phyloP scores from a whole-genome alignment of 352 stramenopile genomes.

The Pythium chondricola region DNA sequence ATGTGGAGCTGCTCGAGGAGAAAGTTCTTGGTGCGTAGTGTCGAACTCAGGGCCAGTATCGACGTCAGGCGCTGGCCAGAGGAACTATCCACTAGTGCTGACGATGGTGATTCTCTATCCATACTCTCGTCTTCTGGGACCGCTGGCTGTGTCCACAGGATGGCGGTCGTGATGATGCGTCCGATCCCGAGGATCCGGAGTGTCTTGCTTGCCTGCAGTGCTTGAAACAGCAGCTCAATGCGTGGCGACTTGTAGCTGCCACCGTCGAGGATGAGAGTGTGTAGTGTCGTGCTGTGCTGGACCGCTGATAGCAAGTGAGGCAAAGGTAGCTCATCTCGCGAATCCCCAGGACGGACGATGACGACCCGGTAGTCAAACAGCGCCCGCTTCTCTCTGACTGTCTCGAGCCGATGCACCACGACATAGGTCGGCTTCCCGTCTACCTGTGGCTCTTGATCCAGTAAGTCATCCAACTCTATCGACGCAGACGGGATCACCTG shows the following conservation, averaged over 20 bases:
- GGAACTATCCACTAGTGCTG: no score
- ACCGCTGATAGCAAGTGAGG: constrained; percentile 40
- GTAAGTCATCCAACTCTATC: constrained; percentile 29
- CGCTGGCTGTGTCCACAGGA: no score
- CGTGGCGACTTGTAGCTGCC: constrained; percentile 27
- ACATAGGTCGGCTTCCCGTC: constrained; percentile 7
- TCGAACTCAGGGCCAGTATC: constrained; percentile 31
- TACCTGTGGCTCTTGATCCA: constrained; percentile 13
- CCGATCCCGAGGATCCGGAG: constrained; percentile 41
- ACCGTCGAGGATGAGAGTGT: constrained; percentile 28
- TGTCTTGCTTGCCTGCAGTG: constrained; percentile 33
- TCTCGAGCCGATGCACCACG: constrained; percentile 5
- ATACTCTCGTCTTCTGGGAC: constrained; percentile 1
- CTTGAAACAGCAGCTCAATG: constrained; percentile 27
- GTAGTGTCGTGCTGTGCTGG: constrained; percentile 35
- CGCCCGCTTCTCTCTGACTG: constrained; percentile 26
- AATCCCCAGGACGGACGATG: constrained; percentile 14
- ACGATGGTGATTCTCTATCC: no score
- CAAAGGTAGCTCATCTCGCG: constrained; percentile 5
- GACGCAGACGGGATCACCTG: constrained; percentile 12
- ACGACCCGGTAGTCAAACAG: constrained; percentile 46
- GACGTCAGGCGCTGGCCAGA: not conserved
- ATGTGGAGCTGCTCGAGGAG: constrained; percentile 58
- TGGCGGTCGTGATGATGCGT: constrained; percentile 15
- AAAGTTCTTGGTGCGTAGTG: constrained; percentile 47